Conservation (phyloP, 352 stramenopile genomes). For the Pythium chondricola region DNA sequence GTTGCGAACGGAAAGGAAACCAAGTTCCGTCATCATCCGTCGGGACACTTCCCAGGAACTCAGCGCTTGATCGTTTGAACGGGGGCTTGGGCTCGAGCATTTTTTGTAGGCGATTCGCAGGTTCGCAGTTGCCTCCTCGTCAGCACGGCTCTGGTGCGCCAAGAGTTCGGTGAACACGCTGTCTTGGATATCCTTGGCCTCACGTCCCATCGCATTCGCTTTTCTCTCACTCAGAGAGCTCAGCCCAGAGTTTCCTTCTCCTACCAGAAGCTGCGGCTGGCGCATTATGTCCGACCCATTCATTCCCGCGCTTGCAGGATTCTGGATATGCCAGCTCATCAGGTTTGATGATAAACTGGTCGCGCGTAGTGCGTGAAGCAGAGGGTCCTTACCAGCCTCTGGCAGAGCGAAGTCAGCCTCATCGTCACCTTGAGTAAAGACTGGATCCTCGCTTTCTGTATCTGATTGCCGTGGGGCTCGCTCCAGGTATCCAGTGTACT, state of each 20-base stretch:
- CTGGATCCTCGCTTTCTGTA: no score
- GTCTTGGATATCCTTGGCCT: conserved; percentile 50
- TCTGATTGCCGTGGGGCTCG: no score
- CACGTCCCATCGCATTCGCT: conserved; percentile 37
- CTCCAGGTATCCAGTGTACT: conserved; percentile 47
- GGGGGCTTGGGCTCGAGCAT: conserved; percentile 30
- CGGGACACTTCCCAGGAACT: conserved; percentile 70
- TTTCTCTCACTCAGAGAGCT: conserved; percentile 60
- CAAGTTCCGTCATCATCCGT: conserved; percentile 79
- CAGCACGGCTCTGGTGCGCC: conserved; percentile 46
- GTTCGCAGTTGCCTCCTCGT: conserved; percentile 19
- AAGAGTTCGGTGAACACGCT: conserved; percentile 65
- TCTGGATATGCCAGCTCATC: conserved; percentile 59
- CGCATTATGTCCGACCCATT: conserved; percentile 4
- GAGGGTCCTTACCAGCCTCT: conserved; percentile 35
- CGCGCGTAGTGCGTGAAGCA: conserved; percentile 55
- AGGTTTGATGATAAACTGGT: conserved; percentile 54
- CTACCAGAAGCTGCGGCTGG: conserved; percentile 28
- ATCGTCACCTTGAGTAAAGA: conserved; percentile 1
- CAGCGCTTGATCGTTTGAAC: conserved; percentile 46
- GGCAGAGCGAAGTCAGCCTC: conserved; percentile 24
- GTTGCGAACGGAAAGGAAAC: conserved; percentile 78
- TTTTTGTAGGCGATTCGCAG: conserved; percentile 10
- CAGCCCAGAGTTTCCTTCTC: conserved; percentile 73
- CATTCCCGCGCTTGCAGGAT: conserved; percentile 11